A percentile compares a stretch with the other conserved stretches of the same genome.
Conservation (phyloP, 192 early-diverging fungal genomes). For the Glomus cerebriforme region DNA sequence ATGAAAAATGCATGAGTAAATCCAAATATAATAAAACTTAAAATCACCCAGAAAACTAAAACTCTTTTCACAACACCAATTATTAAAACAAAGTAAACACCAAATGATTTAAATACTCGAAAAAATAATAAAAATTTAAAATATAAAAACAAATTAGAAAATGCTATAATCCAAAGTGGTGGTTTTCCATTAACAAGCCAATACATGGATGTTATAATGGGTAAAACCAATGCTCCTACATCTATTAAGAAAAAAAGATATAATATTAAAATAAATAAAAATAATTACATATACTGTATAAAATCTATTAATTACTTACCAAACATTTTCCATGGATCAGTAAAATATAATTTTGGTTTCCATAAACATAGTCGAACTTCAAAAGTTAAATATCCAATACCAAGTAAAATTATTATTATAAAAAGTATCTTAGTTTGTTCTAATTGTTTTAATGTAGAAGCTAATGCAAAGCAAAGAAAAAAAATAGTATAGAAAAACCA, state of each 20-base stretch:
- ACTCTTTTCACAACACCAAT: too few relatives aligned
- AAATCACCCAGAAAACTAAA: neutral
- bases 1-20: too few relatives aligned
- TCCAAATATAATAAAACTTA: neutral
- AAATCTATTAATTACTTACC: too few relatives aligned
- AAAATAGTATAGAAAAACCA: neutral
- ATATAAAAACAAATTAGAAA: too few relatives aligned
- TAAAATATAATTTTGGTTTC: neutral
- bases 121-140: conserved; percentile 3
- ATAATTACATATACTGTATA: neutral
- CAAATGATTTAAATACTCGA: neutral
- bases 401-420: neutral
- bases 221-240: too few relatives aligned
- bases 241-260: too few relatives aligned
- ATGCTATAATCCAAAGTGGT: too few relatives aligned
- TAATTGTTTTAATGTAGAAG: neutral
- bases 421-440: neutral
- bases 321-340: neutral
- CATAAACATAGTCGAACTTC: neutral
- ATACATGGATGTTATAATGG: too few relatives aligned
- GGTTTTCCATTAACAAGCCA: too few relatives aligned
- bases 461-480: neutral
- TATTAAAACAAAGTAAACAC: too few relatives aligned
- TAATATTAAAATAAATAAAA: neutral
- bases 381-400: neutral